phyloP scores from a whole-genome alignment of 768 basidiomycete species.

The Neoboletus subvelutipes region DNA sequence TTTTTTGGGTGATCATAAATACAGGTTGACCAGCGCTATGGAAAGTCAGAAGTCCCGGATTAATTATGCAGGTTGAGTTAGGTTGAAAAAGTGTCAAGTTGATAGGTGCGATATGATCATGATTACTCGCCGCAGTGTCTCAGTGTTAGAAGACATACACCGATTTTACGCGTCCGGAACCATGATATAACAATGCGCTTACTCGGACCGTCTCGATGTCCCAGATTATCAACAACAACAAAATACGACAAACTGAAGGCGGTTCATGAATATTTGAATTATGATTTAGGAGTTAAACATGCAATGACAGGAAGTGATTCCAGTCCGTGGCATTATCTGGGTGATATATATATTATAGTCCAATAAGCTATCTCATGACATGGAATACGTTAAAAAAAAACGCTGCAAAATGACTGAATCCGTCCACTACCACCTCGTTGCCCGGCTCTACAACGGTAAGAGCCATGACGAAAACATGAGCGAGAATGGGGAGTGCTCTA shows the following conservation, averaged over 20 bases:
- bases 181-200: too few species aligned
- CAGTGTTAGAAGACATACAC: background rate
- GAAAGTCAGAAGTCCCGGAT: background rate
- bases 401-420: background rate
- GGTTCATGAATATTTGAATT: too few species aligned
- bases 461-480: constrained; percentile 22
- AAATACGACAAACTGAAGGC: too few species aligned
- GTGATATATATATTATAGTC: background rate
- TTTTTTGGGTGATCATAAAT: background rate
- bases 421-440: background rate
- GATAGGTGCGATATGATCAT: too few species aligned
- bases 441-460: constrained; percentile 9
- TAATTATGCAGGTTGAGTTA: too few species aligned
- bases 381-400: background rate
- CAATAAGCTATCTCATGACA: background rate
- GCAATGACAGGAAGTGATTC: too few species aligned
- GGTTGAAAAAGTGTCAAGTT: too few species aligned
- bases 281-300: too few species aligned
- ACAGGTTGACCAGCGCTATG: background rate
- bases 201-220: too few species aligned
- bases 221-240: too few species aligned
- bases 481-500: constrained; percentile 6
- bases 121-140: too few species aligned
- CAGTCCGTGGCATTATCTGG: background rate
- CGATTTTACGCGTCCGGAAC: too few species aligned